These are phyloP conservation scores for Calonectria montana DNA, from an alignment of 2,329 filamentous ascomycete genomes.

Conservation along the genomic window DNA sequence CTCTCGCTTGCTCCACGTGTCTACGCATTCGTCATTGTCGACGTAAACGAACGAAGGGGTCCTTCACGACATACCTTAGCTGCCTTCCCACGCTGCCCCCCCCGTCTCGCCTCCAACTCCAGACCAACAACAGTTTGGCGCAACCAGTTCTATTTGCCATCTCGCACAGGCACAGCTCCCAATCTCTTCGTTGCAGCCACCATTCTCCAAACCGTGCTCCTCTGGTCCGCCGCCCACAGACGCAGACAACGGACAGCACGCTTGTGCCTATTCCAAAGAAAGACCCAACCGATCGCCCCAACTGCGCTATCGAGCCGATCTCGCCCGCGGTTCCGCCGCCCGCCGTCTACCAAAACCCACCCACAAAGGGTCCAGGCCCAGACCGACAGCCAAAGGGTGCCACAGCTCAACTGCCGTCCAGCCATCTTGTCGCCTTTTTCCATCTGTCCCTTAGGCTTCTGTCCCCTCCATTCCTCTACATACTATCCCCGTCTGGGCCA, in stretches of 20 bases:
- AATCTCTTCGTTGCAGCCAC: constrained; percentile 9
- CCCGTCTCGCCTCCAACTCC: not conserved
- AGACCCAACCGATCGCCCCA: constrained; percentile 29
- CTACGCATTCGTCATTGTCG: not conserved
- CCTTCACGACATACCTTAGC: not conserved
- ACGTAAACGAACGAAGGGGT: not conserved
- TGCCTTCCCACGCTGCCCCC: not conserved
- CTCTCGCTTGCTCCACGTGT: not conserved
- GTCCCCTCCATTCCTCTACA: constrained; percentile 15
- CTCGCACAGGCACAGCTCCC: not conserved
- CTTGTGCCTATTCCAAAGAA: constrained; percentile 26
- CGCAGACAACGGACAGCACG: not conserved
- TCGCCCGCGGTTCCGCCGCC: constrained; percentile 39
- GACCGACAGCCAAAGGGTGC: constrained; percentile 34
- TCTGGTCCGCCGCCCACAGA: constrained; percentile 25
- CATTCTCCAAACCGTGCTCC: constrained; percentile 14
- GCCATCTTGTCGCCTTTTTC: constrained; percentile 20
- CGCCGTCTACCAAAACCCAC: constrained; percentile 38
- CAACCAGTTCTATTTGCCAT: not conserved
- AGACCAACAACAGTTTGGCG: constrained; percentile 3
- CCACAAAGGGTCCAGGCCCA: constrained; percentile 31
- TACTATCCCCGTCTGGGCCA: constrained; percentile 10
- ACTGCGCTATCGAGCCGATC: constrained; percentile 34
- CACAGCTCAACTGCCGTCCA: constrained; percentile 32
- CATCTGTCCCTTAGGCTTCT: constrained; percentile 10